Conservation (phyloP, 306 rosid genomes). For the Quercus variabilis region DNA sequence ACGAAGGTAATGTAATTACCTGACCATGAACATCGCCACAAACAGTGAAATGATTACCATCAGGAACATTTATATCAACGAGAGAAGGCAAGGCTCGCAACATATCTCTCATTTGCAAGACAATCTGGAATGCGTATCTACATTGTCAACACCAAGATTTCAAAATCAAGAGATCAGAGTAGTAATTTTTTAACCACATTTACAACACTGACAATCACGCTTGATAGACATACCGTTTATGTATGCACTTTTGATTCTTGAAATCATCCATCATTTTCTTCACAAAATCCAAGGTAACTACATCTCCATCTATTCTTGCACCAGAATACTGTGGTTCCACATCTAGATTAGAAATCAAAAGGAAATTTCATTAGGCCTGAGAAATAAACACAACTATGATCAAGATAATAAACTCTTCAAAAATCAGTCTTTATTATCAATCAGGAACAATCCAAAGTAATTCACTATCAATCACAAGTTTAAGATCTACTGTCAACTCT, state of each 20-base stretch:
- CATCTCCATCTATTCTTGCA: constrained; percentile 92
- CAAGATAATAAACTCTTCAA: background rate
- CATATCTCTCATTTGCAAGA: constrained; percentile 75
- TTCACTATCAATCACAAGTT: background rate
- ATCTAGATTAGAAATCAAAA: constrained; percentile 53
- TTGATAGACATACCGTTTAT: constrained; percentile 68
- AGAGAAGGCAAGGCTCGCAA: constrained; percentile 84
- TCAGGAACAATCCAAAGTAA: background rate
- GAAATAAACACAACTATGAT: constrained; percentile 23
- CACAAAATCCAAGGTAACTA: constrained; percentile 85
- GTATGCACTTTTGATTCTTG: constrained; percentile 83
- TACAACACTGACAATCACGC: background rate
- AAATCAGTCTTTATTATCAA: background rate
- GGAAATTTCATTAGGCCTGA: constrained; percentile 17
- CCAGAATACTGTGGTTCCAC: constrained; percentile 93
- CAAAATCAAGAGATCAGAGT: constrained; percentile 11
- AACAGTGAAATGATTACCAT: constrained; percentile 84
- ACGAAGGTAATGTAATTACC: constrained; percentile 46
- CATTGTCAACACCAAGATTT: constrained; percentile 22
- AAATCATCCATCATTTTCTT: constrained; percentile 96
- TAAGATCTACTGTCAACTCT: background rate
- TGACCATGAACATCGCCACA: constrained; percentile 99
- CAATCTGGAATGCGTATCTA: constrained; percentile 97
- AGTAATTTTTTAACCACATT: constrained; percentile 14
- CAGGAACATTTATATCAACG: constrained; percentile 70